Evolutionary conservation across 805 yeast genomes (phyloP).

Genomic region (Candida tallmaniae): DNA sequence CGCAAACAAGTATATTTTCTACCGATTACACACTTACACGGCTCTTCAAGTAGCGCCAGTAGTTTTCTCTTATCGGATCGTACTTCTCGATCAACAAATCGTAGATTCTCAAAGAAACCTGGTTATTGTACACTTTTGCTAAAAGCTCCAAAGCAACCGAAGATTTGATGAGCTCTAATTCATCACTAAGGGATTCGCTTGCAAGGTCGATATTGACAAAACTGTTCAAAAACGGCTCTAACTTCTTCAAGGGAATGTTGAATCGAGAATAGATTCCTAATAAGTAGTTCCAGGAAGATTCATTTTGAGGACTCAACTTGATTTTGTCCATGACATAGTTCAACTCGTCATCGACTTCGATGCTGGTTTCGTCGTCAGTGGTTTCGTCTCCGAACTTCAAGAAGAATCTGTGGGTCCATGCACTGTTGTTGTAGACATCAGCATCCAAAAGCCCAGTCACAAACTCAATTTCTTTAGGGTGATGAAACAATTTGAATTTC

Average conservation of each 20-base stretch:
- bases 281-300: conserved; percentile 82
- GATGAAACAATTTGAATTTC: conserved; percentile 44
- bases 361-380: conserved; percentile 9
- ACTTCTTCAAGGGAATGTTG: conserved; percentile 23
- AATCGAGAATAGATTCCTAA: conserved; percentile 45
- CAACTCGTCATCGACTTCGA: conserved; percentile 41
- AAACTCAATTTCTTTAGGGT: conserved; percentile 48
- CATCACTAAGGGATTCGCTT: conserved; percentile 8
- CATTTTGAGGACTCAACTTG: conserved; percentile 67
- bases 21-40: too few species aligned
- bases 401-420: conserved; percentile 86
- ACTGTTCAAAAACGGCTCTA: conserved; percentile 42
- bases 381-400: conserved; percentile 24
- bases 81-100: conserved; percentile 46
- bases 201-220: conserved; percentile 29
- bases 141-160: conserved; percentile 62
- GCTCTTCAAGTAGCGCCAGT: conserved; percentile 53
- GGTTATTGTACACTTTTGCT: conserved; percentile 43
- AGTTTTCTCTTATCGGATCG: conserved; percentile 59
- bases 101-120: conserved; percentile 43
- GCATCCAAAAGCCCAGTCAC: conserved; percentile 42
- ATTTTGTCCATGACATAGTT: conserved; percentile 49
- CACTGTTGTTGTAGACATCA: conserved; percentile 86
- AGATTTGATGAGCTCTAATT: conserved; percentile 34
- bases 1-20: too few species aligned